Base-by-base conservation (phyloP, 768 basidiomycete genomes). In the Leccinellum rugosiceps region DNA sequence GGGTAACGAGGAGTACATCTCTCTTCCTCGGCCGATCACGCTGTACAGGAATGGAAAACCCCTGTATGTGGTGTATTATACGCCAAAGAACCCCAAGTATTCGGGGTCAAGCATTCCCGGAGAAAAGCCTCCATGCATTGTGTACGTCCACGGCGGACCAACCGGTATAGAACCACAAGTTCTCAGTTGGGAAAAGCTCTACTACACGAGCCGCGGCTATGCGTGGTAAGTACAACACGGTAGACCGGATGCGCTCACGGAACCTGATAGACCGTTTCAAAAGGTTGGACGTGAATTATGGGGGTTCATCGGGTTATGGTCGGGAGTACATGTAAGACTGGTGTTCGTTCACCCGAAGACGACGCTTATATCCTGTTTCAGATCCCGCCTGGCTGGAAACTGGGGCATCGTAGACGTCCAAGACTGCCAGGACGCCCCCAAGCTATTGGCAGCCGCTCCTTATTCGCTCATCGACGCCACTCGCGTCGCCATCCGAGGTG, bases 381-480 rank as follows among this genome's bases (percentile, higher is more conserved):
- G 69, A 51, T 56, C 78, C 79, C 53, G 86, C 15, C 81, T 93
- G 3, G 75, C 75, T 38, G 79, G 77, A 6, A 73, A 82, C 13
- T 94, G 92, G 92, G 92, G 90, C 4, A 62, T 90, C 14, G 80
- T 85, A 8, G 92, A 94, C 62, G 79, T 87, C 1, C 72, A 79
- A 19, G 92, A 94, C 65, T 83, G 82, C 57, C 82, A 61, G 35
- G 69, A 72, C n/a, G 83, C 87, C 3, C 80, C 83, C 0, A 72
- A 70, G 63, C 69, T 76, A 32, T 77, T 91, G 35, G 75, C 83
- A 14, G 56, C 66, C 4, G 60, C 69, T 1, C 77, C 79, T 0
- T 70, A 81, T 65, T 74, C 78, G 9, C 80, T 86, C 62, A 78
- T 89, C 54, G 91, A 94, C 59, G 72, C 75, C 2, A 71, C 80